A percentile compares a stretch with the other conserved stretches of the same genome.
Conservation (phyloP, 164 flowering plant species). For the Annona squamosa region DNA sequence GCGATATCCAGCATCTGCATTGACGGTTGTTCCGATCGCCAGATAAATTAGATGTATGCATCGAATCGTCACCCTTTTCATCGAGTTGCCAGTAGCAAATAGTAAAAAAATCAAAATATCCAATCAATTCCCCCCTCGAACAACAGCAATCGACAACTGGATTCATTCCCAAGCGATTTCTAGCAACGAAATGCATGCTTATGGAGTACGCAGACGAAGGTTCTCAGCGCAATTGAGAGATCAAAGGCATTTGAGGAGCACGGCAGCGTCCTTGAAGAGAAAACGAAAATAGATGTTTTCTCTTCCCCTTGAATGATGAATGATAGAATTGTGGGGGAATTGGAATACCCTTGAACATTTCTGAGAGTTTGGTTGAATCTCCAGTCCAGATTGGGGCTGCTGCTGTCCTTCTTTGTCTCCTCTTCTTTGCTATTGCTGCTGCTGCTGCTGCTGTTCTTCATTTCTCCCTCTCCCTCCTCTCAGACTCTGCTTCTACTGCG, state of each 20-base stretch:
- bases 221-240: not conserved
- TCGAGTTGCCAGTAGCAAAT: not conserved
- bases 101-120: not conserved
- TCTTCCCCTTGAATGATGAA: not conserved
- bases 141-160: not conserved
- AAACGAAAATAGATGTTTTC: not conserved
- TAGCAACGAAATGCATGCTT: not conserved
- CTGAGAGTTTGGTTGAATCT: constrained; percentile 81
- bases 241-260: not conserved
- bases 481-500: constrained; percentile 10
- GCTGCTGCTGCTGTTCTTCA: constrained; percentile 29
- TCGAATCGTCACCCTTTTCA: not conserved
- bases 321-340: not conserved
- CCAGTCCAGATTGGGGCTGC: constrained; percentile 41
- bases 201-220: not conserved
- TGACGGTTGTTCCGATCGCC: not conserved
- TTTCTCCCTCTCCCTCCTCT: constrained; percentile 14
- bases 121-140: not conserved
- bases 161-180: not conserved
- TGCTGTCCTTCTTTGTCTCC: constrained; percentile 27
- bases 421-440: constrained; percentile 24
- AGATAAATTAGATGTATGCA: not conserved
- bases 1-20: not conserved
- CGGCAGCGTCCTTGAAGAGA: not conserved
- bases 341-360: constrained; percentile 68